Percentiles rank a stretch among this genome's conserved stretches.
Conservation (phyloP, 805 yeast genomes). For the Zygotorulaspora chibaensis region DNA sequence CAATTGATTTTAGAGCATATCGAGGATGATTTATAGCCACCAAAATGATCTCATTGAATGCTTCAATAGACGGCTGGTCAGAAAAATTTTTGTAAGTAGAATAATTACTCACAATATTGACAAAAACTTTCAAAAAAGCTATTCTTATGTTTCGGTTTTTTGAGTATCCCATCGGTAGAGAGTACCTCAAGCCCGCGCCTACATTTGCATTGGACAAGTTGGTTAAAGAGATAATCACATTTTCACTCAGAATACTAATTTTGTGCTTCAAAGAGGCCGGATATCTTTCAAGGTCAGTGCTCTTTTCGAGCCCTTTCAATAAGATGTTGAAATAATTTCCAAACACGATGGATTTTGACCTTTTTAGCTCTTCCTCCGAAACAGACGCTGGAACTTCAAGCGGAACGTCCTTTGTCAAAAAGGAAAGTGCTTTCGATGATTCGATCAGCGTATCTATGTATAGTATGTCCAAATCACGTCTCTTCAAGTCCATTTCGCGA, state of each 20-base stretch:
- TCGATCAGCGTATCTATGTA: constrained; percentile 61
- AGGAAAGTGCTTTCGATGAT: constrained; percentile 53
- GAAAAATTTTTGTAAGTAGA: constrained; percentile 26
- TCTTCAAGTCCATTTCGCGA: constrained; percentile 34
- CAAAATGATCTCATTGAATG: constrained; percentile 32
- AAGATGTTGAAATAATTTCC: constrained; percentile 67
- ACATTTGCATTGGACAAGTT: constrained; percentile 68
- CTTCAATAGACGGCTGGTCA: constrained; percentile 25
- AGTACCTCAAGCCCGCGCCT: constrained; percentile 70
- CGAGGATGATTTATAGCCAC: constrained; percentile 38
- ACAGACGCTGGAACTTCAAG: constrained; percentile 56
- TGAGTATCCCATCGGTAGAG: constrained; percentile 75
- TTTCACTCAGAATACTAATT: constrained; percentile 52
- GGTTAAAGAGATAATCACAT: constrained; percentile 60
- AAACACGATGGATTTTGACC: constrained; percentile 57
- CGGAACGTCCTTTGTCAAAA: constrained; percentile 51
- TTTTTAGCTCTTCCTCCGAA: constrained; percentile 48
- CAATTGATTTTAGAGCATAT: constrained; percentile 50
- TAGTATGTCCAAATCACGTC: constrained; percentile 44
- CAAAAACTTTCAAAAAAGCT: constrained; percentile 73
- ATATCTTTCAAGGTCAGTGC: constrained; percentile 34
- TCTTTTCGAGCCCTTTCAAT: constrained; percentile 40
- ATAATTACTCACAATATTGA: constrained; percentile 50
- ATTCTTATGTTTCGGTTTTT: constrained; percentile 59
- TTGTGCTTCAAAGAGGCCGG: constrained; percentile 48